Conservation (phyloP, 2,329 filamentous ascomycete species). For the Fusarium hainanense region DNA sequence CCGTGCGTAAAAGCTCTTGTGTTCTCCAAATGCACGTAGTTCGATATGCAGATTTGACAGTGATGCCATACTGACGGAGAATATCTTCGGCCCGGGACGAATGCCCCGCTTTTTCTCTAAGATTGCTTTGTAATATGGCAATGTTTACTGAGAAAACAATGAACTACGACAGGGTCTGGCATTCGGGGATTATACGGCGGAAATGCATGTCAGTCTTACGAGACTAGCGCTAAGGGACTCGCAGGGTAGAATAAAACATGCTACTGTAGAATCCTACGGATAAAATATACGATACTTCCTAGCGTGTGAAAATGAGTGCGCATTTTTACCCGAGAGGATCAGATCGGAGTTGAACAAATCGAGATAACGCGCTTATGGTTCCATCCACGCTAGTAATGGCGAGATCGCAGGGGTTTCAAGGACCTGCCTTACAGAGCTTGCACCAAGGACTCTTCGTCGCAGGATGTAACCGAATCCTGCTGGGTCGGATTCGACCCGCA, state of each 20-base stretch:
- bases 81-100: not conserved
- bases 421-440: not conserved
- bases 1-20: not conserved
- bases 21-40: not conserved
- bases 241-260: not conserved
- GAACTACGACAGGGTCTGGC: not conserved
- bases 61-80: not conserved
- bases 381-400: constrained; percentile 2
- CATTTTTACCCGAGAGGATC: not conserved
- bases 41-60: not conserved
- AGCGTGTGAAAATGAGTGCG: not conserved
- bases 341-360: not conserved
- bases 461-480: not conserved
- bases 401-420: not conserved
- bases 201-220: not conserved
- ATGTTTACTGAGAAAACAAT: not conserved
- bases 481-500: not conserved
- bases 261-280: not conserved
- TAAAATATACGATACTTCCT: not conserved
- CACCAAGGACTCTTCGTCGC: constrained; percentile 2
- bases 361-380: not conserved
- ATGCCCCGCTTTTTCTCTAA: not conserved
- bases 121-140: not conserved
- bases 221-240: not conserved
- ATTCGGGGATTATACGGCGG: not conserved